phyloP scores from a whole-genome alignment of 176 grass and related monocot species.

The Lolium multiflorum region DNA sequence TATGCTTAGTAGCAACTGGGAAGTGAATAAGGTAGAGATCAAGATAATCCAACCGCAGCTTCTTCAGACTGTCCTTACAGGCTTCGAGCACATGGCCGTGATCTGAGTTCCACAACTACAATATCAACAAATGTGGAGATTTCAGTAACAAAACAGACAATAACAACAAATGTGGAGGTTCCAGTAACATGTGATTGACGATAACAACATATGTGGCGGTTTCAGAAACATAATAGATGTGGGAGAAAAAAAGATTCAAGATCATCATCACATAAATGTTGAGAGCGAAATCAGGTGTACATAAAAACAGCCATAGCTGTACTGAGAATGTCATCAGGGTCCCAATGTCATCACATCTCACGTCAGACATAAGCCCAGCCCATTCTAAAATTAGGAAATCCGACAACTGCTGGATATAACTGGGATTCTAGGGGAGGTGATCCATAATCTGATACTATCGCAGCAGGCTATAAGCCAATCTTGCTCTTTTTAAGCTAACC shows the following conservation, averaged over 20 bases:
- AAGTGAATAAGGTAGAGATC: no score
- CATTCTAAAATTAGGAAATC: background rate
- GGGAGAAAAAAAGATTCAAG: background rate
- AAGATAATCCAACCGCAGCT: background rate
- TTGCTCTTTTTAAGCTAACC: background rate
- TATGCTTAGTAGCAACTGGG: no score
- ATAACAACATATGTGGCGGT: no score
- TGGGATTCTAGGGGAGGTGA: background rate
- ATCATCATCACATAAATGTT: background rate
- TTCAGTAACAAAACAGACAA: background rate
- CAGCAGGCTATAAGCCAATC: background rate
- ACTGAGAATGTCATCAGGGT: background rate
- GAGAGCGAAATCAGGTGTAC: background rate
- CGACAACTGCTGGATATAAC: background rate
- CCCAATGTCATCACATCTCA: background rate
- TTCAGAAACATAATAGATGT: background rate
- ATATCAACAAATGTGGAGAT: background rate
- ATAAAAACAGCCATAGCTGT: background rate
- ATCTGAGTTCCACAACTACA: background rate
- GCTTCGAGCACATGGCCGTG: background rate
- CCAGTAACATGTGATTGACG: background rate
- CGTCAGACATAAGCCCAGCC: background rate
- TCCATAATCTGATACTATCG: background rate
- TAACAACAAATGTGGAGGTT: background rate
- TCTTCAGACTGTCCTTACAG: background rate